A percentile compares a stretch with the other conserved stretches of the same genome.
phyloP scores from a whole-genome alignment of 2,329 filamentous ascomycete species.

The Alternaria arbusti region DNA sequence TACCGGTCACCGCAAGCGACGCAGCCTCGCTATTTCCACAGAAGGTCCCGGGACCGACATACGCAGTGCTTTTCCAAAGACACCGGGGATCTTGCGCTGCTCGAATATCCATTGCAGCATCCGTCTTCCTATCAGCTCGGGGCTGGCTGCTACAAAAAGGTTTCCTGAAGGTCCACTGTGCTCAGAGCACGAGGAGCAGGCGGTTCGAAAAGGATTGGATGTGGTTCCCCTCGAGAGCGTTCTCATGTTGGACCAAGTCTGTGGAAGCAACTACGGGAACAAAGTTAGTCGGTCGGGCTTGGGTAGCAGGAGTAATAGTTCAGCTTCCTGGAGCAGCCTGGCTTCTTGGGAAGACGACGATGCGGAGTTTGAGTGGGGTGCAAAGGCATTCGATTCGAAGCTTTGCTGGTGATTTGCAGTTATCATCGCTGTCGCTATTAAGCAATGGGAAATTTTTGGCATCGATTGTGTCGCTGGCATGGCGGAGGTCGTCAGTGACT shows the following conservation, averaged over 20 bases:
- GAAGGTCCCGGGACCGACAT: background rate
- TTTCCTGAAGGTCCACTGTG: background rate
- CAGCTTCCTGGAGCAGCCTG: background rate
- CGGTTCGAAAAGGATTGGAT: background rate
- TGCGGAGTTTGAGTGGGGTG: background rate
- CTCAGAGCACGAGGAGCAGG: background rate
- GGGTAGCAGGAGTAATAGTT: background rate
- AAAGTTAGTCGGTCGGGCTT: background rate
- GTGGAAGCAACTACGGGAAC: background rate
- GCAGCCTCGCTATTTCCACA: background rate
- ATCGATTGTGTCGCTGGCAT: background rate
- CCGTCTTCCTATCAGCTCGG: background rate
- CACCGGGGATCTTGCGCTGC: constrained; percentile 3
- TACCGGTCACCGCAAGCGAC: background rate
- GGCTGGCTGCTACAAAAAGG: background rate
- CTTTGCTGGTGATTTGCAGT: constrained; percentile 1
- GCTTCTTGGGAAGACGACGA: background rate
- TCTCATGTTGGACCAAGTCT: background rate
- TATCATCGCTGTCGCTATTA: background rate
- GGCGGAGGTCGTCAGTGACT: background rate
- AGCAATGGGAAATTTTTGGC: background rate
- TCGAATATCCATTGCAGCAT: background rate
- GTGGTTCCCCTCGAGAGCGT: background rate
- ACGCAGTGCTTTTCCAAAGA: constrained; percentile 4
- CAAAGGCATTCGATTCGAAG: constrained; percentile 1